phyloP scores from a whole-genome alignment of 176 grass and related monocot species.

The Oryza meyeriana region DNA sequence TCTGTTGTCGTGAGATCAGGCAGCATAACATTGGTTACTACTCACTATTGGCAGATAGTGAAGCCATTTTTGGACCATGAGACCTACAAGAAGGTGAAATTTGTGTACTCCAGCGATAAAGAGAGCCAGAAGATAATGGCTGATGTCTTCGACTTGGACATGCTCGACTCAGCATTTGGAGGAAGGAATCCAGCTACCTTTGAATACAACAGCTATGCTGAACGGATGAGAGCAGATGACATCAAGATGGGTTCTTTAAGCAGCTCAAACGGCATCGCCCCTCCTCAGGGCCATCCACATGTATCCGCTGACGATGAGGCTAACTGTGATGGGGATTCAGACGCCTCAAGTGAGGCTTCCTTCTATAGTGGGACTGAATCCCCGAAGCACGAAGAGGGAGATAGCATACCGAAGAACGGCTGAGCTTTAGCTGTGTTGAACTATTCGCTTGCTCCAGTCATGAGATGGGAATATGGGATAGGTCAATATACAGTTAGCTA shows the following conservation, averaged over 20 bases:
- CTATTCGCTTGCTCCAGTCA: neutral
- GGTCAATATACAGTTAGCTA: conserved; percentile 8
- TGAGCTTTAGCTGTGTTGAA: neutral
- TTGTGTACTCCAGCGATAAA: conserved; percentile 63
- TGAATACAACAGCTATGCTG: conserved; percentile 57
- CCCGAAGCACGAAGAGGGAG: conserved; percentile 23
- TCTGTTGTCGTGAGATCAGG: neutral
- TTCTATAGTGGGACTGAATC: conserved; percentile 54
- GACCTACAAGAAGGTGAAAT: conserved; percentile 78
- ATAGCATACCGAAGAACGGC: neutral
- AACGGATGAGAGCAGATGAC: conserved; percentile 62
- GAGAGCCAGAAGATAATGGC: conserved; percentile 85
- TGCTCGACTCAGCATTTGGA: conserved; percentile 64
- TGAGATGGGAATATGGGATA: too few relatives aligned
- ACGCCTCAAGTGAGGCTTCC: conserved; percentile 54
- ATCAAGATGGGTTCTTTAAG: conserved; percentile 47
- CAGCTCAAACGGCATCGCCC: neutral
- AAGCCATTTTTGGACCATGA: conserved; percentile 73
- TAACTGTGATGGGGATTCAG: conserved; percentile 14
- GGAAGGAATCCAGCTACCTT: conserved; percentile 56
- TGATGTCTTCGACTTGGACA: conserved; percentile 64
- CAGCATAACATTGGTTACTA: conserved; percentile 21
- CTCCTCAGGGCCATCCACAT: neutral
- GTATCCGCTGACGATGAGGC: conserved; percentile 14
- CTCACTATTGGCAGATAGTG: conserved; percentile 55